Base-by-base conservation (phyloP, 106 monocot species). In the Acorus calamus region DNA sequence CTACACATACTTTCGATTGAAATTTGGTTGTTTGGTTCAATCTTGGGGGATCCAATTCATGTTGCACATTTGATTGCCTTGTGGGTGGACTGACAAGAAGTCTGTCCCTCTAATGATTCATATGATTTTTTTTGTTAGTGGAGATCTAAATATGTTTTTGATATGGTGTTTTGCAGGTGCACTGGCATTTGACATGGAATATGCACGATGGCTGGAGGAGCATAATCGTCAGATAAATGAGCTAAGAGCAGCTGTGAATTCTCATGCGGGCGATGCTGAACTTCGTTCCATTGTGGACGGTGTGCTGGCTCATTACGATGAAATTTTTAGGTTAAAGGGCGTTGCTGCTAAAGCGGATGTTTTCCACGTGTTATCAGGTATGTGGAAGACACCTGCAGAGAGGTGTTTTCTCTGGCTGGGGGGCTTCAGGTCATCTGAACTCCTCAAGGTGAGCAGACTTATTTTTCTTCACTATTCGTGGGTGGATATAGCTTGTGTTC, bases 311-410 rank as follows among this genome's bases (percentile, higher is more conserved):
- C 93, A 93, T 53, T 93, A 81, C 50, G 83, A 86, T 62, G 93
- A 93, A 4, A 86, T 89, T 50, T 89, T 93, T 68, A 86, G 70
- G 77, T 76, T 83, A 50, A 89, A 93, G 68, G 75, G 81, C 41
- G 68, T 70, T 74, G 89, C 89, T 68, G 89, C 89, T 10, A 93
- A 89, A 69, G 77, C 83, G 48, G 93, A 93, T 81, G 83, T 93
- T 49, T 93, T 93, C 75, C 89, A 93, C 74, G 78, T 93, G 57
- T 76, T 93, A 49, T 93, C 93, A 10, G 93, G 93, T 66, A 93
- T 93, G 93, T 93, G 93, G 93, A 93, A 93, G 56, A 93, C 89
- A 45, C 93, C 89, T 57, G 93, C 93, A 14, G 93, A 93, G 61
- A 80, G 93, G 59, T 93, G 89, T 71, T 93, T 93, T 58, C 52